A percentile compares a stretch with the other conserved stretches of the same genome.
phyloP scores from a whole-genome alignment of 345 rosid species.

The Arabidopsis suecica region DNA sequence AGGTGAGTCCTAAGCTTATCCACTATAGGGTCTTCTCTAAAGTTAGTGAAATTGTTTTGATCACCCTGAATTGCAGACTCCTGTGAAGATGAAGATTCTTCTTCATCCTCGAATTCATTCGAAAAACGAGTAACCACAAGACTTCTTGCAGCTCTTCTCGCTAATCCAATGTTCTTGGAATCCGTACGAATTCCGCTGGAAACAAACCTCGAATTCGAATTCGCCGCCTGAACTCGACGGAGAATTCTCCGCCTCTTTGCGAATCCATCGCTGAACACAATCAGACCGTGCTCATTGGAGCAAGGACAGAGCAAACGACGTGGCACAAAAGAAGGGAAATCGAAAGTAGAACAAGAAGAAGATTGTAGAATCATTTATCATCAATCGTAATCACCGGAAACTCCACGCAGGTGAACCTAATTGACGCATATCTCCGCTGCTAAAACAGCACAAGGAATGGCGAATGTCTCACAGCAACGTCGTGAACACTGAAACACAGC shows the following conservation, averaged over 20 bases:
- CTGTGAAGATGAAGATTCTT: conserved; percentile 30
- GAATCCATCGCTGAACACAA: conserved; percentile 40
- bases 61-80: conserved; percentile 53
- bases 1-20: conserved; percentile 88
- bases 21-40: conserved; percentile 83
- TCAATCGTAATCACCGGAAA: conserved; percentile 29
- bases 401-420: conserved; percentile 29
- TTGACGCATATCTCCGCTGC: conserved; percentile 40
- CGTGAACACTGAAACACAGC: background rate
- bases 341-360: conserved; percentile 47
- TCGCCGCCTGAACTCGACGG: conserved; percentile 28
- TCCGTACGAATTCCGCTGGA: conserved; percentile 50
- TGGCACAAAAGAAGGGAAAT: conserved; percentile 34
- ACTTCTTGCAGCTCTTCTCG: conserved; percentile 45
- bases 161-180: conserved; percentile 44
- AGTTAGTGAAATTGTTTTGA: conserved; percentile 58
- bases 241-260: conserved; percentile 21
- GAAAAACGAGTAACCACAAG: conserved; percentile 54
- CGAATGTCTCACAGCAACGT: background rate
- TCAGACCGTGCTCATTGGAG: conserved; percentile 47
- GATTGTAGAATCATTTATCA: conserved; percentile 63
- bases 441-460: background rate
- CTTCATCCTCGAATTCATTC: conserved; percentile 52
- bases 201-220: conserved; percentile 46
- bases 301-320: conserved; percentile 51